phyloP scores from a whole-genome alignment of 2,329 filamentous ascomycete genomes.

The Xylaria sp. region DNA sequence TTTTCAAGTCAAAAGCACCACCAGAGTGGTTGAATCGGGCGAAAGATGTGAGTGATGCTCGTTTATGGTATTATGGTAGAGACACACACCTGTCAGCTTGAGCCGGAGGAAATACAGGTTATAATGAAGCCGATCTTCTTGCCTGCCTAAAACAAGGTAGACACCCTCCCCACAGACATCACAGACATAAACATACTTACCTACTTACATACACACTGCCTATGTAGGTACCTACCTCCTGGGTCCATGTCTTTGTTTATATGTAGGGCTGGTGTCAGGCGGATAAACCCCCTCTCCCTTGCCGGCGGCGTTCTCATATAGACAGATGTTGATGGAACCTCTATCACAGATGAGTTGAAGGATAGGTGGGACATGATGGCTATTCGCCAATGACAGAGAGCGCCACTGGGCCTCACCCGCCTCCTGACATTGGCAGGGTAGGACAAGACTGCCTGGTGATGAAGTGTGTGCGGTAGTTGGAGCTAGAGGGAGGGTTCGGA shows the following conservation, averaged over 20 bases:
- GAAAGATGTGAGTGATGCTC: neutral
- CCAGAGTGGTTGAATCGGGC: neutral
- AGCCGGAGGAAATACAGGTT: too few species aligned
- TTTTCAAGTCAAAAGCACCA: neutral
- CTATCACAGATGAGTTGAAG: constrained; percentile 9
- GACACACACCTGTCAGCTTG: neutral
- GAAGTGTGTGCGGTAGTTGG: too few species aligned
- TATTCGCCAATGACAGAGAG: constrained; percentile 11
- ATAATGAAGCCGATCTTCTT: neutral
- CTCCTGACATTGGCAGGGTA: constrained; percentile 16
- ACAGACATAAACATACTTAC: neutral
- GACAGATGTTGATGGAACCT: neutral
- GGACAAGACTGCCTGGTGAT: constrained; percentile 14
- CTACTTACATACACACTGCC: too few species aligned
- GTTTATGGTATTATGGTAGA: neutral
- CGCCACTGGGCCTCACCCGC: neutral
- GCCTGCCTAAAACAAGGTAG: neutral
- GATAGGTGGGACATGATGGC: constrained; percentile 5
- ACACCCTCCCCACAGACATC: neutral
- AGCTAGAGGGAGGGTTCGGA: neutral
- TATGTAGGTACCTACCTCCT: neutral
- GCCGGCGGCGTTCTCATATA: neutral
- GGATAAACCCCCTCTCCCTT: neutral
- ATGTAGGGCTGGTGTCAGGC: neutral
- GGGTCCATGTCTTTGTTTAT: neutral